Evolutionary conservation across 2,329 filamentous ascomycete species (phyloP).

Genomic region (Podosphaera xanthii): DNA sequence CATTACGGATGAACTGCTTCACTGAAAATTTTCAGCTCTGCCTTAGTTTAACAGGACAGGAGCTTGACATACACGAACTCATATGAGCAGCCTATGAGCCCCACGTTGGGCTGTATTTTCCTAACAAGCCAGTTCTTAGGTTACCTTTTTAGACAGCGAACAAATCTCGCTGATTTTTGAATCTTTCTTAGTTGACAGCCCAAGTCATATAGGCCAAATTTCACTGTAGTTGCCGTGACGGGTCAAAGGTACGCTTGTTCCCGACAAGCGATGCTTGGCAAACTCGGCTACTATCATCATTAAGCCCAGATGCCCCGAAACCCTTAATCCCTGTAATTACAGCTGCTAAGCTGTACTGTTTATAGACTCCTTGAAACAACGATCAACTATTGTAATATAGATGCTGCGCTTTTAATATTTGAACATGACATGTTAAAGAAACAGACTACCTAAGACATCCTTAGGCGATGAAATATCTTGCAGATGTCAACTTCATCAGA

Average conservation of each 20-base stretch:
- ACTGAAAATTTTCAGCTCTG: slow-evolving; percentile 29
- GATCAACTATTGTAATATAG: no score
- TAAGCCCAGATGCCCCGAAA: no score
- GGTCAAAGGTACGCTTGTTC: background rate
- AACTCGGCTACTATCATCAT: background rate
- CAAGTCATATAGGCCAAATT: background rate
- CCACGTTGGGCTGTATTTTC: slow-evolving; percentile 13
- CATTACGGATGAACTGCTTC: slow-evolving; percentile 99
- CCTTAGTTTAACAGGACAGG: slow-evolving; percentile 3
- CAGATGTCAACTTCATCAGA: slow-evolving; percentile 15
- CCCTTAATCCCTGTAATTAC: no score
- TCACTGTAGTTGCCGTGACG: background rate
- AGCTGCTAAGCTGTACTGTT: no score
- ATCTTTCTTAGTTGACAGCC: background rate
- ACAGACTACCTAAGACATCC: background rate
- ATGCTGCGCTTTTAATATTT: no score
- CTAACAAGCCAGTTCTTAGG: background rate
- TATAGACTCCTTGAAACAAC: no score
- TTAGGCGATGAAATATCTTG: background rate
- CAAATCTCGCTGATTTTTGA: background rate
- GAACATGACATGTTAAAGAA: no score
- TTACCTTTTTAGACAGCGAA: background rate
- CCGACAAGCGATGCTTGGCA: background rate
- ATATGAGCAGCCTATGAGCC: slow-evolving; percentile 13
- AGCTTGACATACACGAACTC: slow-evolving; percentile 16